Base-by-base conservation (phyloP, 768 basidiomycete species). In the Mycena belliarum region DNA sequence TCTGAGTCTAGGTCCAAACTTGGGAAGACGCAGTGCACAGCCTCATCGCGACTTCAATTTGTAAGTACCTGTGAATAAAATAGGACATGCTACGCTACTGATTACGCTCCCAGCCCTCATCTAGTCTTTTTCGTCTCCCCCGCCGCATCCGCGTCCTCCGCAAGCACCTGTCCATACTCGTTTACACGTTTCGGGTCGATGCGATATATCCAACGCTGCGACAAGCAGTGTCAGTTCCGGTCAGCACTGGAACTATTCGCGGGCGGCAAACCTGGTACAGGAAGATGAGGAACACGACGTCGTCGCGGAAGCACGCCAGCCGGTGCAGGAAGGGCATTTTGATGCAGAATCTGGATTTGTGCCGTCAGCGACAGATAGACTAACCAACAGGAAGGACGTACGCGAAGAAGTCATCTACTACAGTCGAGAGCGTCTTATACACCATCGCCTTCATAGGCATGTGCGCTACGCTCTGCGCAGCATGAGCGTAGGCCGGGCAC, bases 381-480 rank as follows among this genome's bases (percentile, higher is more conserved):
- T 9, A 52, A 15, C 42, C 49, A 16, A 11, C 9, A 12, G 43
- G 54, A 38, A 52, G 33, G 43, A 66, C 88, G 66, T 78, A 93
- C 90, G 89, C 88, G 70, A 93, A 93, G 65, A 96, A 84, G 72
- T 98, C 94, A 74, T 96, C 95, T 43, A 95, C 90, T 46, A 92
- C 89, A 1, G 88, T 92, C 43, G 92, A 89, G 57, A 96, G 79
- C 2, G 91, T 87, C 76, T 96, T 97, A 80, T 94, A 96, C 64
- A 95, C 87, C 92, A 98, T 94, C 4, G 95, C 91, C 72, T 95
- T 97, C 89, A 97, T 95, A 20, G 95, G 95, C 89, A 98, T 94
- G 70, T 98, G 96, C 43, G 96, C 90, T 33, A 97, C 95, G 70
- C 89, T 93, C 89, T 95, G 75, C 52, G 37, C 18, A 15, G 44